Evolutionary conservation across 352 stramenopile genomes (phyloP), one percentile per base, ranked within the genome.

Genomic region (Pilasporangium apinafurcum): DNA sequence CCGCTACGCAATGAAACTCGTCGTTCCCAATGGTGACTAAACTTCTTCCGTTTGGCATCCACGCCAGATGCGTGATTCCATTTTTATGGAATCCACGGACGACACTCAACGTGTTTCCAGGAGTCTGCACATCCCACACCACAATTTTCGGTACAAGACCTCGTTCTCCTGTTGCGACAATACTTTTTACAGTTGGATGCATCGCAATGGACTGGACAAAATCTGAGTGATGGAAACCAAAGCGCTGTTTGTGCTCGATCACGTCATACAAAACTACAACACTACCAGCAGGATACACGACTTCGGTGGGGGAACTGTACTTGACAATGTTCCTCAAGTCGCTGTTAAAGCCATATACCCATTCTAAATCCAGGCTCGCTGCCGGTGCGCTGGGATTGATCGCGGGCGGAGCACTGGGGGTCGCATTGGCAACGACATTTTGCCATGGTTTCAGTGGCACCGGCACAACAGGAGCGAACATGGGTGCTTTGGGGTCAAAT

Each of bases 321-420:
- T 82, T 57, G 12, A 80, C 59, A 9, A 74, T 45, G 26, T 59
- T 60, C 8, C 79, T 70, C 12, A 86, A 36, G 37, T 84, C 66
- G 37, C 73, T 86, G 49, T 91, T 91, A 50, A 81, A 83, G 14
- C 79, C 79, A 44, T 91, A 88, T 40, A 91, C 35, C 79, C 79
- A 91, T 36, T 91, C 79, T 9, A 91, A 54, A 35, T 81, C 60
- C 24, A 91, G 66, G 33, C 70, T 83, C 17, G 75, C 75, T 3
- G 73, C 58, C 14, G 75, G 72, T 4, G 79, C 44, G 17, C 60
- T 62, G 7, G 65, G 48, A 32, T 86, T 65, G 34, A 83, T 62
- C 2, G 61, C 63, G 14, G 74, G 71, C 9, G 75, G 65, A 1
- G 70, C 68, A 35, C 72, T 88, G 2, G 72, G 79, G 8, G 65